phyloP scores from a whole-genome alignment of 2,329 filamentous ascomycete genomes.

The Myotisia sp. region DNA sequence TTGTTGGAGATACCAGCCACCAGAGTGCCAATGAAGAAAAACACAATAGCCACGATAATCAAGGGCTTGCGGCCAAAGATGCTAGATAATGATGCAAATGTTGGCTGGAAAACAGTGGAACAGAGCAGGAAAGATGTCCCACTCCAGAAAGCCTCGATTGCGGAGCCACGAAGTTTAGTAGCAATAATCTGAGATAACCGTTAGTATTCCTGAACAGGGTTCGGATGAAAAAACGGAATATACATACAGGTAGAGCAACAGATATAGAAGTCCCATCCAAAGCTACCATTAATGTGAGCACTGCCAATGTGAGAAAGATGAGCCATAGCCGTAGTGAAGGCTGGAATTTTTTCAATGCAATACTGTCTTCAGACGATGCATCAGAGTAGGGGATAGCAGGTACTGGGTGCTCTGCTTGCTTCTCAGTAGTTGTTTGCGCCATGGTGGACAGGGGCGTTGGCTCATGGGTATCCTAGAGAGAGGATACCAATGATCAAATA shows the following conservation, averaged over 20 bases:
- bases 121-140: slow-evolving; percentile 54
- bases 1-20: slow-evolving; percentile 28
- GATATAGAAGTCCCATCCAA: slow-evolving; percentile 53
- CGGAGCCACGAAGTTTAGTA: slow-evolving; percentile 37
- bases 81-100: slow-evolving; percentile 33
- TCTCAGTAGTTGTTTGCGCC: too few relatives aligned
- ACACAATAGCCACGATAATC: slow-evolving; percentile 25
- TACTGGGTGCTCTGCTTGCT: too few relatives aligned
- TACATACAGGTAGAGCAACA: slow-evolving; percentile 40
- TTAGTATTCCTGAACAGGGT: slow-evolving; percentile 3
- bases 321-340: slow-evolving; percentile 26
- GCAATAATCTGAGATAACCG: slow-evolving; percentile 33
- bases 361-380: too few relatives aligned
- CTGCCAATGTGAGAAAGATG: slow-evolving; percentile 38
- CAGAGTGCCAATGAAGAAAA: slow-evolving; percentile 35
- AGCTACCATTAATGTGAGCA: slow-evolving; percentile 48
- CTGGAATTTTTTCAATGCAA: slow-evolving; percentile 12
- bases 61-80: slow-evolving; percentile 35
- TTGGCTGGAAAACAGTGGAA: slow-evolving; percentile 43
- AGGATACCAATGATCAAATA: too few relatives aligned
- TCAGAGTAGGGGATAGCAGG: too few relatives aligned
- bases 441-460: too few relatives aligned
- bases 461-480: too few relatives aligned
- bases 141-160: slow-evolving; percentile 55
- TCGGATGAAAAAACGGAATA: background rate